Percentiles rank a stretch among this genome's conserved stretches.
Conservation (phyloP, 352 stramenopile species). For the Pseudoperonospora humuli region DNA sequence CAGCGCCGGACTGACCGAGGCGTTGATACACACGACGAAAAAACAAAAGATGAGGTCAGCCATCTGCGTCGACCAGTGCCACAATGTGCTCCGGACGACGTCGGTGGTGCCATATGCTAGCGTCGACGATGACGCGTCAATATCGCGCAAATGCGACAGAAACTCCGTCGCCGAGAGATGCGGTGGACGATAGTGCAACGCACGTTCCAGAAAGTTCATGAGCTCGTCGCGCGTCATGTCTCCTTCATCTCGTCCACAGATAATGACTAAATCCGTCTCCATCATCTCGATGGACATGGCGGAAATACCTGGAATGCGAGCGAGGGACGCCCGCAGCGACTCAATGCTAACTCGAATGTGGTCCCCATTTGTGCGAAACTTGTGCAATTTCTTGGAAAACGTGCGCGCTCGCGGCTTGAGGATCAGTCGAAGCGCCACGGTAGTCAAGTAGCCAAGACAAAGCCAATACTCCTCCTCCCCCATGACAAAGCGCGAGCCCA, state of each 20-base stretch:
- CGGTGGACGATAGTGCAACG: constrained; percentile 67
- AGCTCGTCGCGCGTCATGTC: constrained; percentile 83
- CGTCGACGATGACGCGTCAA: constrained; percentile 71
- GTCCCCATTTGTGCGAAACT: constrained; percentile 78
- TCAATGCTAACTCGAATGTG: constrained; percentile 83
- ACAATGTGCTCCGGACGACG: constrained; percentile 70
- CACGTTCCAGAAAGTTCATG: constrained; percentile 80
- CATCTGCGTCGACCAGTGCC: constrained; percentile 83
- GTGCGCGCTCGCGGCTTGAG: constrained; percentile 75
- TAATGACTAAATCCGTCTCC: constrained; percentile 84
- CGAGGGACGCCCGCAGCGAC: constrained; percentile 66
- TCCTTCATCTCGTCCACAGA: constrained; percentile 75
- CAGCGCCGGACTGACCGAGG: constrained; percentile 69
- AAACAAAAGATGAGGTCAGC: constrained; percentile 63
- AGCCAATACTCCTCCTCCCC: constrained; percentile 61
- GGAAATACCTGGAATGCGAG: constrained; percentile 74
- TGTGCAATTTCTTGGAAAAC: constrained; percentile 87
- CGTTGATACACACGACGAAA: constrained; percentile 79
- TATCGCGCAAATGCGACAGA: constrained; percentile 72
- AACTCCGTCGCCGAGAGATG: constrained; percentile 78
- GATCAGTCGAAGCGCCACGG: constrained; percentile 68
- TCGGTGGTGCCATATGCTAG: constrained; percentile 68
- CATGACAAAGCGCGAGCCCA: constrained; percentile 48
- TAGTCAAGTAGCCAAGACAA: constrained; percentile 54
- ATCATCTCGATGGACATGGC: constrained; percentile 84